Evolutionary conservation across 1,284 basidiomycete species (phyloP), one percentile per base, ranked within the genome.

Genomic region (Cronartium ribicola): DNA sequence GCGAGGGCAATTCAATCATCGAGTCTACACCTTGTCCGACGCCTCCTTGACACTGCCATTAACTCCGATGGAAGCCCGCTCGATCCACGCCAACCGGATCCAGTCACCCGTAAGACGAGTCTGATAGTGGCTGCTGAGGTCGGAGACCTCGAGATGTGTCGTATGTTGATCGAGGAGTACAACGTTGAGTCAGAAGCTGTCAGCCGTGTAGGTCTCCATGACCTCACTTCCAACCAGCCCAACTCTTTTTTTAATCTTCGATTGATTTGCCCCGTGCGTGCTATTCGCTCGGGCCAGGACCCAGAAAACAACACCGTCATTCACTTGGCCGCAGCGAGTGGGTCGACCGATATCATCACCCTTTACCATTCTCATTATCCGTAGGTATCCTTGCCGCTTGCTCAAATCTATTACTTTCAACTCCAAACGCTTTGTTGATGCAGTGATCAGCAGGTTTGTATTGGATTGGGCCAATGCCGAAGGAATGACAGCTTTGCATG

Each of bases 331-430:
- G 70, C 70, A 0, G 46, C 70, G 0, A 37, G 64, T 29, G 63
- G 39, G 6, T 43, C 55, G 8, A 62, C 55, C 46, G 63, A 72
- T 6, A 72, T 72, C n/a, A 72, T 72, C 20, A 59, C 48, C 0
- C 55, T 72, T 22, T 72, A 72, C 37, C 70, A 66, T 59, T 44
- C 61, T 43, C 63, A 72, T 59, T 72, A 72, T 41, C 70, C 70
- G 70, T 66, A 66, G 17, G 48, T 60, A 3, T 14, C 22, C 22
- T 1, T 39, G 6, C 1, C 11, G 8, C 0, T 64, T 14, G 7
- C 17, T 29, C 29, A 29, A 29, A 29, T 29, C 29, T 29, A 29
- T 37, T 17, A 11, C 11, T 5, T 3, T 61, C 17, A 61, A 4
- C 20, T 61, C 22, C 7, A 6, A 14, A 61, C 6, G n/a, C 10